Conservation (phyloP, 257 asterid genomes). For the Verbena officinalis region DNA sequence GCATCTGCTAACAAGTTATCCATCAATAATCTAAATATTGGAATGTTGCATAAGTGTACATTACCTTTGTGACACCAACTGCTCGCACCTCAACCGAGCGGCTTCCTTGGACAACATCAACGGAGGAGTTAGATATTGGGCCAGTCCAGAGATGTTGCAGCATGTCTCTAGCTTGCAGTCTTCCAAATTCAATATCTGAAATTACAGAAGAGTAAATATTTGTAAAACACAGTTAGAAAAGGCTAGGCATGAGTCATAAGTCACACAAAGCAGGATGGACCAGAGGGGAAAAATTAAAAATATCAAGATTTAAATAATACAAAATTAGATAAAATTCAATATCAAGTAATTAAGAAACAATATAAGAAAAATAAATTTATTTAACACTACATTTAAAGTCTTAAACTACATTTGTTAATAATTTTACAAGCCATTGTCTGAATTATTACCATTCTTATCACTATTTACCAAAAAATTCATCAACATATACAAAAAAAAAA, state of each 20-base stretch:
- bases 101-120: constrained; percentile 82
- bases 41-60: constrained; percentile 15
- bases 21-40: constrained; percentile 5
- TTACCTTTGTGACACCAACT: constrained; percentile 82
- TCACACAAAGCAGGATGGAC: too few relatives aligned
- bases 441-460: too few relatives aligned
- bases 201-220: constrained; percentile 12
- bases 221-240: background rate
- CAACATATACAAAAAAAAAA: too few relatives aligned
- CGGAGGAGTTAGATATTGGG: constrained; percentile 83
- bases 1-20: background rate
- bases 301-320: too few relatives aligned
- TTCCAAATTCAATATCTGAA: constrained; percentile 82
- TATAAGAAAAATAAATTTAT: too few relatives aligned
- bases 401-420: too few relatives aligned
- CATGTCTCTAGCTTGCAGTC: constrained; percentile 85
- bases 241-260: background rate
- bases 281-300: too few relatives aligned
- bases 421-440: too few relatives aligned
- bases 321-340: too few relatives aligned
- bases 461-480: too few relatives aligned
- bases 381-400: too few relatives aligned
- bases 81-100: constrained; percentile 79
- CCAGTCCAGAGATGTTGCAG: constrained; percentile 91
- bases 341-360: too few relatives aligned